Base-by-base conservation (phyloP, 306 rosid genomes). In the Fragaria iinumae region DNA sequence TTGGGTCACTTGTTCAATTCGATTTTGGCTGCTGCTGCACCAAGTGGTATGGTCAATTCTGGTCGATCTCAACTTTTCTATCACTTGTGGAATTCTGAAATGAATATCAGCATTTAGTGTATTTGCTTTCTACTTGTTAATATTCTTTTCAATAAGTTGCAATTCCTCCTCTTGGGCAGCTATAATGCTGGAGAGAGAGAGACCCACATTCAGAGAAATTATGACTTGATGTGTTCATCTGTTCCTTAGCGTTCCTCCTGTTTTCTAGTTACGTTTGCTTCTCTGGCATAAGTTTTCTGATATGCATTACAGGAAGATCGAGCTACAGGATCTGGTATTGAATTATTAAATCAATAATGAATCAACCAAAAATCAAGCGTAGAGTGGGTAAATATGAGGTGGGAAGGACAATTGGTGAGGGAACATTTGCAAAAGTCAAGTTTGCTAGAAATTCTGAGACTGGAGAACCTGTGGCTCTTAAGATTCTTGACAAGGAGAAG, bases 401-500 rank as follows among this genome's bases (percentile, higher is more conserved):
- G 8, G 99, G 99, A 69, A 91, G 97, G 84, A 95, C 97, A 49
- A 95, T 95, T 70, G 99, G 99, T 2, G 99, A 95, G 86, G 99
- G 99, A 44, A 87, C 99, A 60, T 95, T 95, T 82, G 99, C 99
- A 21, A 95, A 95, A 83, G 99, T 95, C 78, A 95, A 92, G 77
- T 86, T 92, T 74, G 99, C 92, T 39, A 88, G 90, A 82, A 92
- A 95, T 87, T 87, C 97, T 2, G 89, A 90, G 86, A 92, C 90
- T 9, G 84, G 82, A 44, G 97, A 90, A 0, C 79, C 81, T 32
- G 97, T 89, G 81, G 99, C 99, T 76, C 86, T 95, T 75, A 95
- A 95, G 83, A 95, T 95, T 79, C 93, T 95, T 65, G 97, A 95
- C 84, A 95, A 92, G 80, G 99, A 90, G 84, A 95, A 95, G 86